Evolutionary conservation across 257 asterid genomes (phyloP).

Genomic region (Verbena officinalis): DNA sequence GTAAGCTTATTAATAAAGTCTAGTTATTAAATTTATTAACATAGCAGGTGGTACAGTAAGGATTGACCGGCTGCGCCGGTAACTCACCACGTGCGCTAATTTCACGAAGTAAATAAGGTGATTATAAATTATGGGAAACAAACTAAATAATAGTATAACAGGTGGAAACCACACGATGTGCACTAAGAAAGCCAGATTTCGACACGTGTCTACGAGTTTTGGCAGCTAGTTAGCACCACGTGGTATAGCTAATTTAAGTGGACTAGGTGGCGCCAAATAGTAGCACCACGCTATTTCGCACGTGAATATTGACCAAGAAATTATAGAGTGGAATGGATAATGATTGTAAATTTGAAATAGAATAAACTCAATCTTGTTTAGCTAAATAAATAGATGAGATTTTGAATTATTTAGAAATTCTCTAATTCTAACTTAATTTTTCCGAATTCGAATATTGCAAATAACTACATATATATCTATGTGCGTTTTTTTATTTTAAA

Average conservation of each 20-base stretch:
- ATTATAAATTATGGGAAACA: no score
- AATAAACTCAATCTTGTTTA: no score
- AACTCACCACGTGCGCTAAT: constrained; percentile 23
- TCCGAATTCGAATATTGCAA: no score
- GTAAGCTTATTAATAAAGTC: background rate
- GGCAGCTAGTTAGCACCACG: constrained; percentile 2
- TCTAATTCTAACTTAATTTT: no score
- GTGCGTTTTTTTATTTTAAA: no score
- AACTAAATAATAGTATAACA: no score
- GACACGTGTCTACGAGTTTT: background rate
- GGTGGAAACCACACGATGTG: background rate
- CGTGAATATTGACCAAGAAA: background rate
- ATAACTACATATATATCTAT: no score
- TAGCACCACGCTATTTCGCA: background rate
- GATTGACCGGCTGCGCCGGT: constrained; percentile 12
- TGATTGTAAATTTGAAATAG: no score
- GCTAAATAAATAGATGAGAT: no score
- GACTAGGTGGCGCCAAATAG: background rate
- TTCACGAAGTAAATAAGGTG: background rate
- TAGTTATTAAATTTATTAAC: background rate
- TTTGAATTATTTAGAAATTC: no score
- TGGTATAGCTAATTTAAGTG: background rate
- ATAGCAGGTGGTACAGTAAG: background rate
- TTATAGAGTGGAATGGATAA: no score
- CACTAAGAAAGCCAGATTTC: background rate